phyloP scores from a whole-genome alignment of 2,329 filamentous ascomycete species.

The Fusarium neocosmosporiellum region DNA sequence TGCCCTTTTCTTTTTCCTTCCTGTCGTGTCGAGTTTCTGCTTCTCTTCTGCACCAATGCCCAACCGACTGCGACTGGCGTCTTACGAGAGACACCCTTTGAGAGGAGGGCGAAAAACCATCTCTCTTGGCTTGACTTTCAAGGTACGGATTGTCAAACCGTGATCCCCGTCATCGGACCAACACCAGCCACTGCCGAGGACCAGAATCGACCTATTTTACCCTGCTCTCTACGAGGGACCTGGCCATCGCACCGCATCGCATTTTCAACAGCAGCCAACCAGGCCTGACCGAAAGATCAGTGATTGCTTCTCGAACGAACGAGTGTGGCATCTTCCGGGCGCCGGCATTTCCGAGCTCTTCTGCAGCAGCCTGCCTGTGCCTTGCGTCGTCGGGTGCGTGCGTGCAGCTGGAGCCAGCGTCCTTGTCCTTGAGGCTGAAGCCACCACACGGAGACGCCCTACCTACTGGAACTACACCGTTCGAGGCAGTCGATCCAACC shows the following conservation, averaged over 20 bases:
- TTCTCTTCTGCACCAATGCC: background rate
- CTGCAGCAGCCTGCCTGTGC: background rate
- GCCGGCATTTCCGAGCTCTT: slow-evolving; percentile 11
- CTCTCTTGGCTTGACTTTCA: background rate
- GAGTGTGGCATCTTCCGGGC: background rate
- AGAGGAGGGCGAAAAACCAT: slow-evolving; percentile 8
- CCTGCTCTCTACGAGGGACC: slow-evolving; percentile 1
- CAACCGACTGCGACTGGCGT: background rate
- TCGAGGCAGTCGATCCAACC: slow-evolving; percentile 7
- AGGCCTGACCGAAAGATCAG: background rate
- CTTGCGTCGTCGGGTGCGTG: slow-evolving; percentile 13
- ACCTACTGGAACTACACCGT: slow-evolving; percentile 25
- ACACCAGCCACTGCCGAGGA: slow-evolving; percentile 16
- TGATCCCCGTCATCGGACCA: background rate
- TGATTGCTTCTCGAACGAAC: slow-evolving; percentile 16
- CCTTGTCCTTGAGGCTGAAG: slow-evolving; percentile 20
- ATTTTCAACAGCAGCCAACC: background rate
- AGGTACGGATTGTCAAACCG: background rate
- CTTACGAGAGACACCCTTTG: slow-evolving; percentile 5
- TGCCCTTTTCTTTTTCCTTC: background rate
- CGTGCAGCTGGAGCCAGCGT: background rate
- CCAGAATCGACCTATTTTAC: slow-evolving; percentile 13
- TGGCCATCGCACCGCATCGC: background rate
- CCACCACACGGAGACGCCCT: slow-evolving; percentile 21
- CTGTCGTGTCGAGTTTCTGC: background rate